A percentile compares a stretch with the other conserved stretches of the same genome.
These are phyloP conservation scores for Dendryphion nanum DNA, from an alignment of 2,329 filamentous ascomycete genomes.

Conservation along the genomic window DNA sequence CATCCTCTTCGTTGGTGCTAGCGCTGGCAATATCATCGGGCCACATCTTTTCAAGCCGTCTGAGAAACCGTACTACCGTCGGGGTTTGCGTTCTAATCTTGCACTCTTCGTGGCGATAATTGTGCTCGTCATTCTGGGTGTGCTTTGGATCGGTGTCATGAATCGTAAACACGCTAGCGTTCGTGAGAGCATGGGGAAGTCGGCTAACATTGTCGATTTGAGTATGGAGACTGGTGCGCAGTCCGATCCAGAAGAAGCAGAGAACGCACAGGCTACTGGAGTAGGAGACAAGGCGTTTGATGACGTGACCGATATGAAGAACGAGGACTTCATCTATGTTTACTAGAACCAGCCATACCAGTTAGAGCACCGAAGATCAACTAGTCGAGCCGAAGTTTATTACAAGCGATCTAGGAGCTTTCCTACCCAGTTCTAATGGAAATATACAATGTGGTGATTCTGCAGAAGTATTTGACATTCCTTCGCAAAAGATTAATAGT, in stretches of 20 bases:
- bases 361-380: background rate
- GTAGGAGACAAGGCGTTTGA: conserved; percentile 53
- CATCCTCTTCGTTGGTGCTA: conserved; percentile 64
- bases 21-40: conserved; percentile 65
- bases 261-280: conserved; percentile 19
- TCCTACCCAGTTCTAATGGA: no score
- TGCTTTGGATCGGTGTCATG: conserved; percentile 51
- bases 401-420: no score
- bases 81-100: conserved; percentile 61
- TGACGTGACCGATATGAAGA: conserved; percentile 60
- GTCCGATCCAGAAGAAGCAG: conserved; percentile 30
- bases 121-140: conserved; percentile 46
- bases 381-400: background rate
- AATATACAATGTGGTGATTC: no score
- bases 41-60: conserved; percentile 63
- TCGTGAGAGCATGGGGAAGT: conserved; percentile 60
- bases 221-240: conserved; percentile 56
- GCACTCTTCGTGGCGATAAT: conserved; percentile 61
- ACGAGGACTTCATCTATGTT: conserved; percentile 65
- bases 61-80: conserved; percentile 58
- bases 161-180: conserved; percentile 56
- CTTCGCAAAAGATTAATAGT: no score
- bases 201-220: conserved; percentile 56
- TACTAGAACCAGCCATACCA: conserved; percentile 41
- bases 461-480: no score